These are phyloP conservation scores for Pichiaceae sp. DNA, from an alignment of 1,139 yeast species.

Conservation along the genomic window DNA sequence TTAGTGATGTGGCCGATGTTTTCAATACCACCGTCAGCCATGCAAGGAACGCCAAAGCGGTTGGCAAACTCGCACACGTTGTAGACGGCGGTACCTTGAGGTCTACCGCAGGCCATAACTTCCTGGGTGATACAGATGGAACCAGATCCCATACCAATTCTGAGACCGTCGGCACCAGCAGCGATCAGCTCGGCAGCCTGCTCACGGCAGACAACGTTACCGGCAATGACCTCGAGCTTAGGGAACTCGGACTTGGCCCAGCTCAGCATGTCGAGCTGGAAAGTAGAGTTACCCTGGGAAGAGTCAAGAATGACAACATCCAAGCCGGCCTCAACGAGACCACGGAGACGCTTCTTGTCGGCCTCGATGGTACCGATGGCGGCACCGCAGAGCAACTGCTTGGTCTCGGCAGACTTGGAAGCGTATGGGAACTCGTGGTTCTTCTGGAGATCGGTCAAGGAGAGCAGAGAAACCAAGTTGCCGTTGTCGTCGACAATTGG, in stretches of 20 bases:
- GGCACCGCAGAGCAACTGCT: slow-evolving; percentile 98
- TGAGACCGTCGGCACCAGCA: slow-evolving; percentile 96
- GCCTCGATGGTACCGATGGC: slow-evolving; percentile 92
- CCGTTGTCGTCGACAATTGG: slow-evolving; percentile 80
- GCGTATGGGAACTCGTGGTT: slow-evolving; percentile 92
- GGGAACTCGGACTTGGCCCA: slow-evolving; percentile 82
- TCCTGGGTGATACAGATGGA: slow-evolving; percentile 98
- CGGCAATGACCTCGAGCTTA: slow-evolving; percentile 83
- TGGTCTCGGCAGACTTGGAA: slow-evolving; percentile 84
- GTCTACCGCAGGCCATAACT: slow-evolving; percentile 99
- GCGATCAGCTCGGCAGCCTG: slow-evolving; percentile 94
- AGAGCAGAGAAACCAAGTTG: slow-evolving; percentile 76
- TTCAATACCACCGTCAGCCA: slow-evolving; percentile 99
- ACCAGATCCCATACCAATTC: slow-evolving; percentile 99
- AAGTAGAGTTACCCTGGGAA: slow-evolving; percentile 93
- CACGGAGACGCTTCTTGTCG: slow-evolving; percentile 75
- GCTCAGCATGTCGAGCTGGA: slow-evolving; percentile 88
- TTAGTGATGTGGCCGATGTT: slow-evolving; percentile 98
- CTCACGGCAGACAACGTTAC: slow-evolving; percentile 97
- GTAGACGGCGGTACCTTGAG: slow-evolving; percentile 97
- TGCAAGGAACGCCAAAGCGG: slow-evolving; percentile 89
- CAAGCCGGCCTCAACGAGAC: slow-evolving; percentile 92
- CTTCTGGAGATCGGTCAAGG: slow-evolving; percentile 95
- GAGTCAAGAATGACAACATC: slow-evolving; percentile 96
- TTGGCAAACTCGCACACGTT: slow-evolving; percentile 82